Percentiles rank a stretch among this genome's conserved stretches.
These are phyloP conservation scores for Aspergillus aculeatus DNA, from an alignment of 2,329 filamentous ascomycete species.

Conservation along the genomic window DNA sequence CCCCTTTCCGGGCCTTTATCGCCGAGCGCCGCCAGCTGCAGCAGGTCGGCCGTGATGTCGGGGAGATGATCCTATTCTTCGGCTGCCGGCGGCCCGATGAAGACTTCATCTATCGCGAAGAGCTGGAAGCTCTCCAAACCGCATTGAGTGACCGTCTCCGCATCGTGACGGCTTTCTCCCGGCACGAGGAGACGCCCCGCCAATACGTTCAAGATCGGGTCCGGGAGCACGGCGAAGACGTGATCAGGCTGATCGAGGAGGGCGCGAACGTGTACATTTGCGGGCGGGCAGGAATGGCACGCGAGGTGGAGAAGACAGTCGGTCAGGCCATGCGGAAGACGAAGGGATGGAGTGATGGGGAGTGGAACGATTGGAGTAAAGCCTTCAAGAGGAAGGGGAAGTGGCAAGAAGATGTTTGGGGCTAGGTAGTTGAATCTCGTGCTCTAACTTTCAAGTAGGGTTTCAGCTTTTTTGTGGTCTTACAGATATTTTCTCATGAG, in stretches of 20 bases:
- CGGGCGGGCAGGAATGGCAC: slow-evolving; percentile 38
- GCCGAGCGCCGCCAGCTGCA: slow-evolving; percentile 41
- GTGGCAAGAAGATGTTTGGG: slow-evolving; percentile 57
- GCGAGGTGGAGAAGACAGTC: slow-evolving; percentile 44
- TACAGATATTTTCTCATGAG: neutral
- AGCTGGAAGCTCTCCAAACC: slow-evolving; percentile 27
- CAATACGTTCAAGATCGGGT: slow-evolving; percentile 44
- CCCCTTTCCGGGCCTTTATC: slow-evolving; percentile 48
- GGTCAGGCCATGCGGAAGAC: slow-evolving; percentile 35
- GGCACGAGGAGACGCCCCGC: slow-evolving; percentile 17
- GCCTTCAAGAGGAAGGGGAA: slow-evolving; percentile 51
- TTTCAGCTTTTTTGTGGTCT: no score
- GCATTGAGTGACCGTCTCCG: slow-evolving; percentile 19
- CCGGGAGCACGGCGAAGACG: slow-evolving; percentile 26
- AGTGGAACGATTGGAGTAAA: slow-evolving; percentile 49
- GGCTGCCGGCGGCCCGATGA: slow-evolving; percentile 40
- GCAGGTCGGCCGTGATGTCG: slow-evolving; percentile 37
- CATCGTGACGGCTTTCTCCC: slow-evolving; percentile 31
- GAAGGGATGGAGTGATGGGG: slow-evolving; percentile 41
- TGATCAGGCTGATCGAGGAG: slow-evolving; percentile 37
- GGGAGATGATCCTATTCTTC: slow-evolving; percentile 43
- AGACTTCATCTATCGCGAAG: slow-evolving; percentile 39
- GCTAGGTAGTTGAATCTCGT: neutral
- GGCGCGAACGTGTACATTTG: slow-evolving; percentile 45
- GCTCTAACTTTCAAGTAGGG: neutral